These are phyloP conservation scores for Candida loeiensis DNA, from an alignment of 805 yeast genomes.

Conservation along the genomic window DNA sequence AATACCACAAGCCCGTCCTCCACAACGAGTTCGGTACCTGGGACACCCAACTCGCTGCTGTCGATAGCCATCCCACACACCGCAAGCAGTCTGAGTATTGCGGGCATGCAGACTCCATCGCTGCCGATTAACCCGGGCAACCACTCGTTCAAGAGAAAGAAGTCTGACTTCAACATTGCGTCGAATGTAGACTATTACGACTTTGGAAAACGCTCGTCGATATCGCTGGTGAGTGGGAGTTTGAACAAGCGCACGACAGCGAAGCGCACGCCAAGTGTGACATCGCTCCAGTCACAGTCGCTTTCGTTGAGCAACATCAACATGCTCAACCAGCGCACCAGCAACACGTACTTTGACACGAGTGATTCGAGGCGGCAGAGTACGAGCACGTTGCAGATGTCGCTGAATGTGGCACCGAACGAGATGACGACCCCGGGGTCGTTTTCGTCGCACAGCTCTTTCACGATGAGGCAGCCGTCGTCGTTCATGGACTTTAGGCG, in stretches of 20 bases:
- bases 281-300: slow-evolving; percentile 12
- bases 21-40: slow-evolving; percentile 10
- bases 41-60: slow-evolving; percentile 12
- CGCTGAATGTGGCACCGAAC: slow-evolving; percentile 1
- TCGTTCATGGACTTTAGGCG: slow-evolving; percentile 8
- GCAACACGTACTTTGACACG: slow-evolving; percentile 20
- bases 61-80: slow-evolving; percentile 31
- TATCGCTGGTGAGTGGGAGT: slow-evolving; percentile 8
- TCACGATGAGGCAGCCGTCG: slow-evolving; percentile 5
- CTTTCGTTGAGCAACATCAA: slow-evolving; percentile 24
- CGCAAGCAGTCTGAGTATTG: slow-evolving; percentile 4
- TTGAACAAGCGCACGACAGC: slow-evolving; percentile 12
- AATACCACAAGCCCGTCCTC: slow-evolving; percentile 8
- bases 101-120: slow-evolving; percentile 10
- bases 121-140: slow-evolving; percentile 12
- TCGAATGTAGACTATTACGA: slow-evolving; percentile 13
- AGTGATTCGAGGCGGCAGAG: slow-evolving; percentile 14
- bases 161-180: slow-evolving; percentile 32
- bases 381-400: slow-evolving; percentile 6
- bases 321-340: slow-evolving; percentile 19
- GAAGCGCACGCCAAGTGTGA: slow-evolving; percentile 6
- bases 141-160: slow-evolving; percentile 41
- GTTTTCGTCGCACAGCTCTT: slow-evolving; percentile 10
- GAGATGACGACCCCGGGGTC: slow-evolving; percentile 11
- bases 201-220: slow-evolving; percentile 10